Conservation (phyloP, 176 grass and related monocot species). For the Rhynchospora tenuis region DNA sequence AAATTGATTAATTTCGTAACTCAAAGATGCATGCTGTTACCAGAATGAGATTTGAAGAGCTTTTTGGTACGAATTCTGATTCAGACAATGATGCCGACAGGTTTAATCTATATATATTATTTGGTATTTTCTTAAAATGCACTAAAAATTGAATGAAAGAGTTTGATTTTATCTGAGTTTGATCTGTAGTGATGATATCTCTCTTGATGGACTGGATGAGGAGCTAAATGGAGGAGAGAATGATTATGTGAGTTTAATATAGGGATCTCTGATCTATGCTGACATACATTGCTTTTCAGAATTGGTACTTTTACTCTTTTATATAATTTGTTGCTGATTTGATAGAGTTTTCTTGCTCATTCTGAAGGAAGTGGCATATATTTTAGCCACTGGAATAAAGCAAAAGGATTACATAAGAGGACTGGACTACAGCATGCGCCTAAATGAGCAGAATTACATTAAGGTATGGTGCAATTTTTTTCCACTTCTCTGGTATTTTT, state of each 20-base stretch:
- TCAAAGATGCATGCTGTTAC: slow-evolving; percentile 16
- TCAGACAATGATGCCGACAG: background rate
- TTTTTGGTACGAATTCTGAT: slow-evolving; percentile 5
- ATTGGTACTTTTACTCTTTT: background rate
- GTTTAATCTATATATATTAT: background rate
- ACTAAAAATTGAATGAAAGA: background rate
- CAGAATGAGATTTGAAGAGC: background rate
- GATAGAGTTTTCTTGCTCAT: slow-evolving; percentile 17
- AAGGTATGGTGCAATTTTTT: slow-evolving; percentile 33
- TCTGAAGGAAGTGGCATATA: slow-evolving; percentile 46
- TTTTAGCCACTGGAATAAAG: slow-evolving; percentile 60
- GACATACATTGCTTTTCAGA: background rate
- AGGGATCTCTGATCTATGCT: background rate
- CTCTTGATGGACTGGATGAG: slow-evolving; percentile 48
- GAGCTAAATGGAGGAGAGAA: slow-evolving; percentile 60
- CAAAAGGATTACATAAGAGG: slow-evolving; percentile 37
- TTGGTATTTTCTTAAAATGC: background rate
- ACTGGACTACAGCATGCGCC: slow-evolving; percentile 43
- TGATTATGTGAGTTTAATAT: slow-evolving; percentile 49
- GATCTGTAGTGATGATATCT: slow-evolving; percentile 50
- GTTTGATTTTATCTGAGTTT: background rate
- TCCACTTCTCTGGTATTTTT: background rate
- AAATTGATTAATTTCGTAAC: background rate
- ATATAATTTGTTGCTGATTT: background rate
- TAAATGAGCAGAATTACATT: slow-evolving; percentile 50